phyloP scores from a whole-genome alignment of 1,139 yeast species.

The Blastobotrys malaysiensis region DNA sequence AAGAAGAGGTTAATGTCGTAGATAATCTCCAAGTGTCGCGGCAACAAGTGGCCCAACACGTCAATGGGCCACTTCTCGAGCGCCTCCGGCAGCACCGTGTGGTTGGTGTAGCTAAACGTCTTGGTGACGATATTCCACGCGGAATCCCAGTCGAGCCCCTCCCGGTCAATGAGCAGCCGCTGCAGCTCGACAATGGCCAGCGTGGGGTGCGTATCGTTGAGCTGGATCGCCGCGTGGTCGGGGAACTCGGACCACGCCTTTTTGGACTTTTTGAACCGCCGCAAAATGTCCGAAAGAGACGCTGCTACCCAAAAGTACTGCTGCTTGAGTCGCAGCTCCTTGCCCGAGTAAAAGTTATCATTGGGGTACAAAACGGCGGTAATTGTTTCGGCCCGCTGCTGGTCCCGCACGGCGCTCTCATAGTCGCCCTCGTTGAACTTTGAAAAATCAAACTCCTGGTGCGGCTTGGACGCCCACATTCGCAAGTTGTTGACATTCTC shows the following conservation, averaged over 20 bases:
- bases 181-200: constrained; percentile 86
- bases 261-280: constrained; percentile 79
- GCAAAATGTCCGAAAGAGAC: constrained; percentile 81
- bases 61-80: constrained; percentile 94
- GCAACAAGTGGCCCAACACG: constrained; percentile 68
- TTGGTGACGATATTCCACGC: constrained; percentile 82
- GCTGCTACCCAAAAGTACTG: constrained; percentile 98
- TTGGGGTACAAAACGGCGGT: constrained; percentile 91
- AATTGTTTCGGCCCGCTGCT: constrained; percentile 85
- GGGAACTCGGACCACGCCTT: constrained; percentile 80
- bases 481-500: constrained; percentile 82
- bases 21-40: constrained; percentile 88
- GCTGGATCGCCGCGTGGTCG: constrained; percentile 83
- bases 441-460: constrained; percentile 85
- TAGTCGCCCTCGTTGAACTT: constrained; percentile 93
- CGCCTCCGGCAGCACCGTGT: constrained; percentile 92
- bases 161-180: constrained; percentile 79
- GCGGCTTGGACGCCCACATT: constrained; percentile 87
- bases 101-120: constrained; percentile 91
- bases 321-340: constrained; percentile 87
- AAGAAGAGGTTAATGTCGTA: constrained; percentile 80
- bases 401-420: constrained; percentile 73
- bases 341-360: constrained; percentile 87
- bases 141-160: constrained; percentile 69
- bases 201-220: constrained; percentile 94